Evolutionary conservation across 2,329 filamentous ascomycete species (phyloP), one percentile per base, ranked within the genome.

Genomic region (Cladosporium sp.): DNA sequence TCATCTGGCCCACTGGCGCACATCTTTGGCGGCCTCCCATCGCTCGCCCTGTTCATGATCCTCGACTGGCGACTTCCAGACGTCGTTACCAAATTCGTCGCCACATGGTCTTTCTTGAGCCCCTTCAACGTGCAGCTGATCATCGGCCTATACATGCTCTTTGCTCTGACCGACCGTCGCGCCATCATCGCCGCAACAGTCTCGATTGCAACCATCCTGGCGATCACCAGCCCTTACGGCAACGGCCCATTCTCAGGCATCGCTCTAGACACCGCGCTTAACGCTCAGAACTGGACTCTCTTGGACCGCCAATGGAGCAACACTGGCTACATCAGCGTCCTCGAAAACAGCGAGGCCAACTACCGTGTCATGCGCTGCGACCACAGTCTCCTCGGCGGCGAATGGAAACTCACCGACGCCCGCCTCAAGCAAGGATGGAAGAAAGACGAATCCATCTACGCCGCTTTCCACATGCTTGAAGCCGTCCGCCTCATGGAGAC

Each of bases 381-480:
- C 67, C 94, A 99, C 72, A 96, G 91, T 67, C 80, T 99, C 32
- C 81, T 99, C 1, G 94, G 94, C 39, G 94, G 94, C 35, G 89
- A 97, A 73, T 99, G 93, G 93, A 81, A 87, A 12, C 73, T 86
- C 70, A 82, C 80, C 1, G 70, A 72, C 1, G 60, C 70, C 47
- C 61, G 76, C 28, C 57, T 54, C 22, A 62, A 65, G 37, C 69
- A 74, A 59, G 76, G 74, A 45, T 75, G 79, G 65, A 72, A 81
- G 44, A 76, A 91, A 17, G 83, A 84, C 10, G 94, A 99, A 73
- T 91, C 93, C 0, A 90, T 99, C 57, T 99, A 97, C 70, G 88
- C 90, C 9, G 88, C 97, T n/a, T 99, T 99, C 71, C 87, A 90
- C 24, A 95, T 96, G 81, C 83, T 99, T 1, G 94, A 99, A 72